Evolutionary conservation across 2,329 filamentous ascomycete genomes (phyloP).

Genomic region (Venturia pyrina): DNA sequence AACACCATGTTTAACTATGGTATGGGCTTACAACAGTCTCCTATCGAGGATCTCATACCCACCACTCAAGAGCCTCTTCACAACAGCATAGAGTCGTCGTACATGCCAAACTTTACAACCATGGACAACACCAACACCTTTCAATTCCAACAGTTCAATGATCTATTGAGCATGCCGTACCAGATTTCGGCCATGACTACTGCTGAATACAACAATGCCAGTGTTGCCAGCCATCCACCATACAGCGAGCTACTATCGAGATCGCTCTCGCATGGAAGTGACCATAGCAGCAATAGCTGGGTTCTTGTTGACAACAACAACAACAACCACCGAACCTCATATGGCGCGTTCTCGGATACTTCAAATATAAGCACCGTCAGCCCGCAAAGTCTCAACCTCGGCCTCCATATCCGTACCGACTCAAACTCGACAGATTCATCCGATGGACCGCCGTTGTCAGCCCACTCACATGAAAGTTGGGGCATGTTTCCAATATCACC

Average conservation of each 20-base stretch:
- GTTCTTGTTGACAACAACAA: constrained; percentile 53
- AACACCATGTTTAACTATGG: constrained; percentile 9
- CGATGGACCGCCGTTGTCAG: constrained; percentile 47
- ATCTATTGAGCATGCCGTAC: constrained; percentile 12
- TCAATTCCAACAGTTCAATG: constrained; percentile 27
- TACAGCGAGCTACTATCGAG: constrained; percentile 73
- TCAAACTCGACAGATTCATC: constrained; percentile 77
- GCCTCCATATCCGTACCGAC: constrained; percentile 70
- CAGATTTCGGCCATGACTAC: constrained; percentile 28
- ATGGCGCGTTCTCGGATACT: constrained; percentile 44
- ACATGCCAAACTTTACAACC: constrained; percentile 37
- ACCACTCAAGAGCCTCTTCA: constrained; percentile 27
- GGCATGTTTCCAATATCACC: constrained; percentile 70
- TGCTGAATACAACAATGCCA: constrained; percentile 23
- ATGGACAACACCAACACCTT: constrained; percentile 27
- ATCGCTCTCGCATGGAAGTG: constrained; percentile 74
- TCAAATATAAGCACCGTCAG: constrained; percentile 67
- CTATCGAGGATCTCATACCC: constrained; percentile 37
- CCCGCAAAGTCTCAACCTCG: constrained; percentile 70
- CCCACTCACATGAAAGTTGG: constrained; percentile 61
- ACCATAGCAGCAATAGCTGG: constrained; percentile 80
- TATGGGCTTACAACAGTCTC: constrained; percentile 32
- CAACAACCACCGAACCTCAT: constrained; percentile 45
- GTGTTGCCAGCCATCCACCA: constrained; percentile 51
- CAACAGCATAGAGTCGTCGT: constrained; percentile 29